These are phyloP conservation scores for Lachnellula hyalina DNA, from an alignment of 2,329 filamentous ascomycete species.

Conservation along the genomic window DNA sequence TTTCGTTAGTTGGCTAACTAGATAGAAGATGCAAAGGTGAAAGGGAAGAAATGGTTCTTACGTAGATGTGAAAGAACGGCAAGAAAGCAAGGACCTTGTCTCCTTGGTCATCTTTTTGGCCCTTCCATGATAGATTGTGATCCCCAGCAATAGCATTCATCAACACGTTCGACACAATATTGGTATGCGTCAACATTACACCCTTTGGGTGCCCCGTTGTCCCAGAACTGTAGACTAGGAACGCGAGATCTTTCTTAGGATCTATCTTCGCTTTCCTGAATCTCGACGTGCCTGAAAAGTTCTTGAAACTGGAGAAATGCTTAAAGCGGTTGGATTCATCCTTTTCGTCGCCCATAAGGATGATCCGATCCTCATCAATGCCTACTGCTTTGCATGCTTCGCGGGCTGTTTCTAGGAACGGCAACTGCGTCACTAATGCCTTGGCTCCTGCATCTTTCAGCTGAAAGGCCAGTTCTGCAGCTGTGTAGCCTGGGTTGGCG, in stretches of 20 bases:
- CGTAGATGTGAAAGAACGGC: slow-evolving; percentile 91
- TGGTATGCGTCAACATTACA: slow-evolving; percentile 78
- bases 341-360: slow-evolving; percentile 66
- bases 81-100: slow-evolving; percentile 75
- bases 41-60: slow-evolving; percentile 35
- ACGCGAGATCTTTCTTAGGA: slow-evolving; percentile 69
- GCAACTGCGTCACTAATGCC: slow-evolving; percentile 67
- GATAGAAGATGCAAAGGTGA: slow-evolving; percentile 4
- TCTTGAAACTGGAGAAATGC: slow-evolving; percentile 68
- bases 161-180: slow-evolving; percentile 70
- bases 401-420: slow-evolving; percentile 58
- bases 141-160: slow-evolving; percentile 52
- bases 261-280: slow-evolving; percentile 58
- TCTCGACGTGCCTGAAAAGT: slow-evolving; percentile 53
- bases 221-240: slow-evolving; percentile 82
- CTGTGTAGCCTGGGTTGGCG: slow-evolving; percentile 82
- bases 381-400: slow-evolving; percentile 66
- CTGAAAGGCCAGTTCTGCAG: slow-evolving; percentile 78
- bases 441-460: slow-evolving; percentile 72
- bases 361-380: slow-evolving; percentile 65
- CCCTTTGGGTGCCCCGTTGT: slow-evolving; percentile 91
- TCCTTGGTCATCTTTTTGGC: slow-evolving; percentile 53
- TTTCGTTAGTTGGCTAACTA: neutral
- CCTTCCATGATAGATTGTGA: slow-evolving; percentile 50
- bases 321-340: slow-evolving; percentile 55